Base-by-base conservation (phyloP, 164 flowering plant genomes). In the Tinospora cordifolia region DNA sequence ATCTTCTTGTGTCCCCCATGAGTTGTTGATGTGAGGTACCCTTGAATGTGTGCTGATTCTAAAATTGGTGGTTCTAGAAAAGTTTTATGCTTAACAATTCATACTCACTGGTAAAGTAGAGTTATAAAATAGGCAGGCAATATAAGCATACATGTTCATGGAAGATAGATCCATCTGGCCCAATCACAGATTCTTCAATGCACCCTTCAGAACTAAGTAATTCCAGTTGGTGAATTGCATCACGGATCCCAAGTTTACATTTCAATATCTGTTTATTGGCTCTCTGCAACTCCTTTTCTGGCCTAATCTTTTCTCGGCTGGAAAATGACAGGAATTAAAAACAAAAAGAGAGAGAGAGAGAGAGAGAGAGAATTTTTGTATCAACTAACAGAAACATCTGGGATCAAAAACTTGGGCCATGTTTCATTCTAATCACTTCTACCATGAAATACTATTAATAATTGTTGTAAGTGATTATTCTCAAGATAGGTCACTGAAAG, bases 231-330 rank as follows among this genome's bases (percentile, higher is more conserved):
- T 44, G 96, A 75, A 94, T 74, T 54, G 87, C 88, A 75, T 94
- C 99, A 65, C 99, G 97, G 19, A 94, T 81, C 46, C 97, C 97
- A 66, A 94, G 92, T 74, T 94, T 92, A 79, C 92, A 92, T 71
- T 89, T 86, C 72, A 88, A 49, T 73, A 94, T 94, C 85, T 92
- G 90, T 79, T 86, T 84, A 81, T 71, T 81, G 22, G 99, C 99
- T 79, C 99, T 85, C 72, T 84, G 84, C 44, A 94, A 82, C 76
- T 94, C 99, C 77, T 80, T 92, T 72, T 84, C 96, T 70, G 99
- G 99, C 81, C 72, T 90, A 68, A 94, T 90, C 82, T 94, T 94
- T 80, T 94, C 99, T 67, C 98, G 97, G 74, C 99, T 94, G 84
- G 36, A 30, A 30, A 40, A 67, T 54, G 63, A 71, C 34, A 63